Base-by-base conservation (phyloP, 345 rosid species). In the Viola odorata region DNA sequence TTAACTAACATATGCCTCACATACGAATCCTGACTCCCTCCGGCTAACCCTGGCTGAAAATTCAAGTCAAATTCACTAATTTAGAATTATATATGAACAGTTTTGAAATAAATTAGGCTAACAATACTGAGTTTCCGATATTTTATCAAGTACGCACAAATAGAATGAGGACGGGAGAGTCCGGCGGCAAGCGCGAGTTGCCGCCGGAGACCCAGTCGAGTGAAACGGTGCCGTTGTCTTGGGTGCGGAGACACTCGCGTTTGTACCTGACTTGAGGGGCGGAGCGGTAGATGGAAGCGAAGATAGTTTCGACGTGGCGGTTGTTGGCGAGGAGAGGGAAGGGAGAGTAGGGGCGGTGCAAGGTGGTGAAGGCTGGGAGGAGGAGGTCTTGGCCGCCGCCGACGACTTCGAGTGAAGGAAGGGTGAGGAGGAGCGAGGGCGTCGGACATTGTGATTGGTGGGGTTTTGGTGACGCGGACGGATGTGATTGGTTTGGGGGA, bases 1-100 rank as follows among this genome's bases (percentile, higher is more conserved):
- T 74, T 75, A 53, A 77, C 38, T 70, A 89, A 41, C 91, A 89
- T 70, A 58, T 92, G 88, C 70, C 88, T 85, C 11, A 89, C 96
- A 59, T 89, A 92, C 8, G 96, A 61, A 78, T 92, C 98, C 66
- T 66, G 76, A 60, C 98, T 87, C 17, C 96, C 98, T 64, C 96
- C 96, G 0, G 95, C 87, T 59, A 92, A 78, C 48, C 98, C 98
- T 53, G 96, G 96, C 96, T 89, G 78, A 69, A 63, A 62, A 51
- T 12, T 55, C 41, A 55, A 60, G 13, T 0, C 3, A 7, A 53
- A 57, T 53, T 50, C 37, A 23, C 42, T 49, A 71, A 12, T 38
- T 14, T 5, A 17, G 5, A 53, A 16, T 47, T 53, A 17, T 53
- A 42, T 1, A 42, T 3, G 45, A 42, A 42, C 7, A 42, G 3